phyloP scores from a whole-genome alignment of 768 basidiomycete genomes.

The Dentipellis sp. region DNA sequence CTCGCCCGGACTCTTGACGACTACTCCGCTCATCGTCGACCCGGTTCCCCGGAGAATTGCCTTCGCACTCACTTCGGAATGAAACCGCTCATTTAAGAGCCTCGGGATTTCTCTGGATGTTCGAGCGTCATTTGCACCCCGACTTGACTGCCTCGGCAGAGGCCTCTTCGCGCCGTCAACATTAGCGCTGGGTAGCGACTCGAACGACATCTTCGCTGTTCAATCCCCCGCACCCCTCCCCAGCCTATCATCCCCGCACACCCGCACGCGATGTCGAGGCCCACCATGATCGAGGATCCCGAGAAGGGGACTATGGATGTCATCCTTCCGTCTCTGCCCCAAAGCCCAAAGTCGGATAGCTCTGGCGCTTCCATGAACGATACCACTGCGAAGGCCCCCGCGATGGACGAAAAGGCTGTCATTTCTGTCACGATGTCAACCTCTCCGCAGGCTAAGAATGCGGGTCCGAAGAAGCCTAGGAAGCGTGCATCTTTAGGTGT shows the following conservation, averaged over 20 bases:
- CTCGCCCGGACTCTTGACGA: not conserved
- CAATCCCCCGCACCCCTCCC: not conserved
- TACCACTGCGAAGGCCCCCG: not conserved
- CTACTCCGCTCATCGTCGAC: not conserved
- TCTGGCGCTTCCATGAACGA: not conserved
- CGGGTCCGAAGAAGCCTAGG: conserved; percentile 11
- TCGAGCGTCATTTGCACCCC: conserved; percentile 1
- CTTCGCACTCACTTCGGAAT: conserved; percentile 7
- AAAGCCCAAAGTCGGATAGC: not conserved
- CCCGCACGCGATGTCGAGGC: not conserved
- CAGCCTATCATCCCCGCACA: not conserved
- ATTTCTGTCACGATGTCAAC: not conserved
- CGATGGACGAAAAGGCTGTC: not conserved
- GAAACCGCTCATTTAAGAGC: conserved; percentile 3
- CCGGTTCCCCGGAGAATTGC: not conserved
- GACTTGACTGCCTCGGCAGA: conserved; percentile 8
- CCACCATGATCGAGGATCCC: not conserved
- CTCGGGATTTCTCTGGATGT: conserved; percentile 8
- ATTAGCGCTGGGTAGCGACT: not conserved
- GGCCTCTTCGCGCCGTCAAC: not conserved
- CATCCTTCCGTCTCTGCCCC: not conserved
- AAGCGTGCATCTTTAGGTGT: conserved; percentile 19
- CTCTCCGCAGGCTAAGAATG: not conserved
- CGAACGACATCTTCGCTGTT: conserved; percentile 4
- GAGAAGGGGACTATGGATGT: conserved; percentile 5